Evolutionary conservation across 768 basidiomycete genomes (phyloP), one percentile per base, ranked within the genome.

Genomic region (Leccinum obscurum): DNA sequence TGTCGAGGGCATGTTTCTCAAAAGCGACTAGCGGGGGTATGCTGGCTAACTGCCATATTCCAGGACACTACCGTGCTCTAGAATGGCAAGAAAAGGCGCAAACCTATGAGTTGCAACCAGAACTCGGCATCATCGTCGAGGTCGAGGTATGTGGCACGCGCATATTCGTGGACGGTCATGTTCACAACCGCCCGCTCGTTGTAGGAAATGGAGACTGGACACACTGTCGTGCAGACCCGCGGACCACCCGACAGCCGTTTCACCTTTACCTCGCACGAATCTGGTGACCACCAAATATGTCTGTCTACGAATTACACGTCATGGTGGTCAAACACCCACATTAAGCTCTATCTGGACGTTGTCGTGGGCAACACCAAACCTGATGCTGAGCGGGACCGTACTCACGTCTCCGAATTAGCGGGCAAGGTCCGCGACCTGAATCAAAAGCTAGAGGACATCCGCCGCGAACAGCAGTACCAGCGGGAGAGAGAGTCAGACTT

Each of bases 211-310:
- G 87, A 91, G 39, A 87, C 82, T 2, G 85, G 85, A 2, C 89
- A 98, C 67, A 76, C 81, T 56, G 90, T 98, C 15, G 93, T 93
- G 46, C 89, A 89, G 68, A 95, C 94, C 9, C 85, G 86, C n/a
- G 97, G 97, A 2, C 91, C 95, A 6, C 79, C 87, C 24, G 90
- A 96, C 54, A 92, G 97, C 30, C 86, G 86, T 59, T 98, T 98
- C 78, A 98, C 97, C 0, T 99, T 99, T 71, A 98, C 97, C 28
- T 97, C 96, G 5, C 94, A 97, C 72, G 93, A 95, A 61, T 83
- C 95, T 30, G 95, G 95, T 52, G 97, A 98, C 79, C 97, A 99
- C 78, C 88, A 92, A 56, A 97, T 99, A 70, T 99, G 97, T 72
- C 84, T 98, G 54, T 92, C 92, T 6, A 91, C 93, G 20, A 96